Conservation (phyloP, 352 stramenopile species). For the Phytopythium montanum region DNA sequence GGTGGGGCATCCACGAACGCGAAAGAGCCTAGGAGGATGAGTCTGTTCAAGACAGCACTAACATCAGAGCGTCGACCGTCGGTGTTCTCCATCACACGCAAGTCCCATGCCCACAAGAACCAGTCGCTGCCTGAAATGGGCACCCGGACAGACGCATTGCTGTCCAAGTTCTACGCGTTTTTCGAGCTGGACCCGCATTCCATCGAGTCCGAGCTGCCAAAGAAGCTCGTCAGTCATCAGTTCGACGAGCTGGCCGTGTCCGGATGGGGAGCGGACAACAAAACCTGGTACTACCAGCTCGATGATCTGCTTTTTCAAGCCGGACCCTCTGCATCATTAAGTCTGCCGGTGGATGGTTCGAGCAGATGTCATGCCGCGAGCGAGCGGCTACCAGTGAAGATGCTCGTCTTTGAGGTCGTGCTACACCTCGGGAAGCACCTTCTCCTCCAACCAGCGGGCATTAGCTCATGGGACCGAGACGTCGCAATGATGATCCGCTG, state of each 20-base stretch:
- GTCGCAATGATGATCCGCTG: constrained; percentile 45
- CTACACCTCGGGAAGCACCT: constrained; percentile 39
- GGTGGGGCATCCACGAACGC: not conserved
- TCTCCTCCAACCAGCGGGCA: constrained; percentile 21
- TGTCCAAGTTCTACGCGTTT: constrained; percentile 19
- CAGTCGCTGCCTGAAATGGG: not conserved
- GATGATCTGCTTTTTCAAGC: not conserved
- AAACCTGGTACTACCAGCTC: not conserved
- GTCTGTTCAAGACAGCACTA: not conserved
- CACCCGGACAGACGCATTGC: not conserved
- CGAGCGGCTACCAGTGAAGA: not conserved
- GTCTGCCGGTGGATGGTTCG: not conserved
- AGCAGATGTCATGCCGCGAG: not conserved
- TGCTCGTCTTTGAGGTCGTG: constrained; percentile 30
- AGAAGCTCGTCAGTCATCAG: constrained; percentile 16
- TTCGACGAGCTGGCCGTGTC: constrained; percentile 8
- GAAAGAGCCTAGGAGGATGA: not conserved
- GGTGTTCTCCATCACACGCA: not conserved
- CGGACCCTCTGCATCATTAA: not conserved
- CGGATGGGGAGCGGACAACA: not conserved
- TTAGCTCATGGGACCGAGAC: constrained; percentile 42
- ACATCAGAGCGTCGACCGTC: not conserved
- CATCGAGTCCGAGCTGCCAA: constrained; percentile 25
- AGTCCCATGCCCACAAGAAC: not conserved
- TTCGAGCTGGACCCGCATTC: constrained; percentile 29